These are phyloP conservation scores for Pestalotiopsis fici DNA, from an alignment of 2,329 filamentous ascomycete species.

Conservation along the genomic window DNA sequence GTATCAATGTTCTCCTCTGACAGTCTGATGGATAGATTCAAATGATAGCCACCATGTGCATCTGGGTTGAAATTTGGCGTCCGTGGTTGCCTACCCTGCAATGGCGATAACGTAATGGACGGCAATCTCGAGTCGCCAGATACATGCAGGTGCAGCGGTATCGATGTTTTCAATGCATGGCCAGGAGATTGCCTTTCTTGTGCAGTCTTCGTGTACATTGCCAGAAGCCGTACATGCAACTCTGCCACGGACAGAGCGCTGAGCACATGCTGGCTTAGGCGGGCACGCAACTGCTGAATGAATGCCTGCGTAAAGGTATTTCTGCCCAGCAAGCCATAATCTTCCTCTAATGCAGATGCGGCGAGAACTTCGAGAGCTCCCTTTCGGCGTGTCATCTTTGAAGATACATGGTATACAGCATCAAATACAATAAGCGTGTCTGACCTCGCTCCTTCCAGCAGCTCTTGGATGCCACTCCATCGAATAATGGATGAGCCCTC, in stretches of 20 bases:
- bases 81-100: slow-evolving; percentile 40
- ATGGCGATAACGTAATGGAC: slow-evolving; percentile 56
- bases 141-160: slow-evolving; percentile 57
- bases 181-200: slow-evolving; percentile 50
- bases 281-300: slow-evolving; percentile 48
- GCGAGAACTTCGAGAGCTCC: slow-evolving; percentile 59
- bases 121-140: slow-evolving; percentile 54
- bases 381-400: slow-evolving; percentile 50
- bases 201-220: slow-evolving; percentile 52
- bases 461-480: slow-evolving; percentile 58
- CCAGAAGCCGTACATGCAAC: slow-evolving; percentile 54
- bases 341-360: slow-evolving; percentile 55
- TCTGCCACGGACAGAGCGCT: slow-evolving; percentile 52
- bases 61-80: slow-evolving; percentile 42
- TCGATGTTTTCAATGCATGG: slow-evolving; percentile 49
- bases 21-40: slow-evolving; percentile 52
- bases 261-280: slow-evolving; percentile 42
- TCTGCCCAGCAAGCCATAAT: slow-evolving; percentile 47
- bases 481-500: slow-evolving; percentile 48
- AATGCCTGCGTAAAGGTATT: slow-evolving; percentile 54
- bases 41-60: slow-evolving; percentile 35
- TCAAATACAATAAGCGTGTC: slow-evolving; percentile 62
- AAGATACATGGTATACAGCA: slow-evolving; percentile 57
- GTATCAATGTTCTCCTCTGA: slow-evolving; percentile 52
- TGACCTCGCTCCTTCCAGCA: slow-evolving; percentile 55